Conservation (phyloP, 148 eudicot genomes). For the Drosera capensis region DNA sequence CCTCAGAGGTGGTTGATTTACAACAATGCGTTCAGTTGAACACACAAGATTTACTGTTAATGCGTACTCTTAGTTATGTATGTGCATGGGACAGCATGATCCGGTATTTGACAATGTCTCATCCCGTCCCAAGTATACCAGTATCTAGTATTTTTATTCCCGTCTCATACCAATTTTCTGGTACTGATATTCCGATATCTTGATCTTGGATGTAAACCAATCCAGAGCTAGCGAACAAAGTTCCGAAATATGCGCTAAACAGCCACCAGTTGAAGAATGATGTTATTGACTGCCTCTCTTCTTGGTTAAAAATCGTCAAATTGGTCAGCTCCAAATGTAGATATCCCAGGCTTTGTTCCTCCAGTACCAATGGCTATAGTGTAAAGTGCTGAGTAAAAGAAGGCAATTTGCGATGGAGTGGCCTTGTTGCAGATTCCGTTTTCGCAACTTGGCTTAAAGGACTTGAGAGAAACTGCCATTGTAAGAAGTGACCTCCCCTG, state of each 20-base stretch:
- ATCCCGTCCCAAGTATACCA: too few relatives aligned
- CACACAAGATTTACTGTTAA: too few relatives aligned
- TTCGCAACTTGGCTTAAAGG: slow-evolving; percentile 40
- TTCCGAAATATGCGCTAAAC: slow-evolving; percentile 67
- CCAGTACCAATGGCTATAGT: slow-evolving; percentile 73
- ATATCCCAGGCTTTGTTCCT: slow-evolving; percentile 85
- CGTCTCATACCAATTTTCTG: too few relatives aligned
- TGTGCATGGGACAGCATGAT: too few relatives aligned
- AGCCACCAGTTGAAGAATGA: slow-evolving; percentile 99
- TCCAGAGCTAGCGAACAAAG: slow-evolving; percentile 48
- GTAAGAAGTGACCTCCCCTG: slow-evolving; percentile 81
- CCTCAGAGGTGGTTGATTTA: too few relatives aligned
- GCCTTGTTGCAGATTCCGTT: slow-evolving; percentile 46
- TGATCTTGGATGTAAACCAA: slow-evolving; percentile 89
- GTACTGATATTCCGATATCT: too few relatives aligned
- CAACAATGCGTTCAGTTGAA: too few relatives aligned
- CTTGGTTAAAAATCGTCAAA: slow-evolving; percentile 54
- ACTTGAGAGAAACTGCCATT: slow-evolving; percentile 47
- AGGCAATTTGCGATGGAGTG: slow-evolving; percentile 25
- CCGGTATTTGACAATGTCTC: too few relatives aligned
- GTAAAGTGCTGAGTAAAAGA: slow-evolving; percentile 70
- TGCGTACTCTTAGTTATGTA: too few relatives aligned
- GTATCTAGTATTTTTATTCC: too few relatives aligned
- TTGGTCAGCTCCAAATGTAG: slow-evolving; percentile 90
- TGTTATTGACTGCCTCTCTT: slow-evolving; percentile 50